Percentiles rank a stretch among this genome's conserved stretches.
These are phyloP conservation scores for Phytophthora tubulina DNA, from an alignment of 352 stramenopile genomes.

Conservation along the genomic window DNA sequence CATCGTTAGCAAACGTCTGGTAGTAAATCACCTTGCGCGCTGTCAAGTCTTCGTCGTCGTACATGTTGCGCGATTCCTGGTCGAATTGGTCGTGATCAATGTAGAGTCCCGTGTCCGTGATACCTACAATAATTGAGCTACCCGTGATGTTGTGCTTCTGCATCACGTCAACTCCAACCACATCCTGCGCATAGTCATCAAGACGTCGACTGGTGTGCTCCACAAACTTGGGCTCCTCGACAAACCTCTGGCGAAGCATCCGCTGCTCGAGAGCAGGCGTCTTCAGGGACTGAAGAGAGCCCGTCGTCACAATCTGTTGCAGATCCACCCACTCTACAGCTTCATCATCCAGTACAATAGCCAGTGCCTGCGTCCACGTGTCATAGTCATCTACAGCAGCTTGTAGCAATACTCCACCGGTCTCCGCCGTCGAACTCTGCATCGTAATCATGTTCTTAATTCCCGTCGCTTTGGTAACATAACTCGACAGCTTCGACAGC, in stretches of 20 bases:
- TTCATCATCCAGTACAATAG: constrained; percentile 63
- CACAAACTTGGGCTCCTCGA: constrained; percentile 7
- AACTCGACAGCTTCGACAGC: constrained; percentile 39
- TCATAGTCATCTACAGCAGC: constrained; percentile 63
- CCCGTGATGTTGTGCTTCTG: constrained; percentile 76
- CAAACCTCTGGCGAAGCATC: constrained; percentile 33
- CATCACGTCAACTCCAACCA: constrained; percentile 65
- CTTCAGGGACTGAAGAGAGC: constrained; percentile 39
- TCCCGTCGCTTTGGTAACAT: constrained; percentile 46
- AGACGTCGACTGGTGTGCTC: constrained; percentile 45
- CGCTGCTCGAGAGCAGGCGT: constrained; percentile 53
- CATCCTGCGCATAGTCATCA: constrained; percentile 63
- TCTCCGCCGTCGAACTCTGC: constrained; percentile 30
- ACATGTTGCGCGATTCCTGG: constrained; percentile 62
- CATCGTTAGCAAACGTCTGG: constrained; percentile 74
- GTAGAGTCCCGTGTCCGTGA: constrained; percentile 83
- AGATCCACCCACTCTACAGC: constrained; percentile 80
- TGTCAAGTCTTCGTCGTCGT: constrained; percentile 57
- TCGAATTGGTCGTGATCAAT: constrained; percentile 86
- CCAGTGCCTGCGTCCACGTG: constrained; percentile 62
- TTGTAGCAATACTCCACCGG: constrained; percentile 48
- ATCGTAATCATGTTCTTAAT: constrained; percentile 61
- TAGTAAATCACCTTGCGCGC: constrained; percentile 90
- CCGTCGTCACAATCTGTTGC: constrained; percentile 53
- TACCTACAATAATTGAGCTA: constrained; percentile 67